Percentiles rank a stretch among this genome's conserved stretches.
Conservation (phyloP, 1,284 basidiomycete genomes). For the Hortiboletus rubellus region DNA sequence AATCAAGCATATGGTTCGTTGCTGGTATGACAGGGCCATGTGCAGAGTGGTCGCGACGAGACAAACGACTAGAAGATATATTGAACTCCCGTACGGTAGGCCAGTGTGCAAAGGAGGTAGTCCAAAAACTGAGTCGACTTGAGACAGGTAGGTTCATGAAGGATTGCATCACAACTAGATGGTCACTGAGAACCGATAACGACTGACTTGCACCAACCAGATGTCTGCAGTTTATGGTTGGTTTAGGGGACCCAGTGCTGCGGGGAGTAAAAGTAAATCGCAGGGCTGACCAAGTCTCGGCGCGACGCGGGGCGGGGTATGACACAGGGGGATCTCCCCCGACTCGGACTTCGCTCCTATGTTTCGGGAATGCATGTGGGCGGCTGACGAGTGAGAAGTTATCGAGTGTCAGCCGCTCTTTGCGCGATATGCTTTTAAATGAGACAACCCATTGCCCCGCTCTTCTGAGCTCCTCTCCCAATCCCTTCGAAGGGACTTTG, state of each 20-base stretch:
- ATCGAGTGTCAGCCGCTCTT: constrained; percentile 15
- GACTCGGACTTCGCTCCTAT: constrained; percentile 26
- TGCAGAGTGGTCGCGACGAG: background rate
- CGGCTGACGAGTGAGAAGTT: constrained; percentile 6
- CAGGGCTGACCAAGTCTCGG: constrained; percentile 12
- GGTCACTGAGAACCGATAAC: background rate
- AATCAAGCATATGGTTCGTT: constrained; percentile 17
- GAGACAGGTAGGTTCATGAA: background rate
- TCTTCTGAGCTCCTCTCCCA: background rate
- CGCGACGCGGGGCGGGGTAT: constrained; percentile 21
- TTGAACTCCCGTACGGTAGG: constrained; percentile 2
- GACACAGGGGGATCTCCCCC: constrained; percentile 20
- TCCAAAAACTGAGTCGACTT: constrained; percentile 17
- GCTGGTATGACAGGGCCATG: constrained; percentile 17
- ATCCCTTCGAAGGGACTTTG: background rate
- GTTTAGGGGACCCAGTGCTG: constrained; percentile 37
- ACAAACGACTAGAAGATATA: constrained; percentile 6
- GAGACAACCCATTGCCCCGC: background rate
- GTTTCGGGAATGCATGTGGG: constrained; percentile 27
- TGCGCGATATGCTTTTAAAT: constrained; percentile 4
- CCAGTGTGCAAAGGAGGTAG: constrained; percentile 20
- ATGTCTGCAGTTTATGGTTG: constrained; percentile 19
- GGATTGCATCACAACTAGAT: background rate
- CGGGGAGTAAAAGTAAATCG: constrained; percentile 34
- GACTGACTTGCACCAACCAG: constrained; percentile 1